Evolutionary conservation across 2,329 filamentous ascomycete genomes (phyloP), one percentile per base, ranked within the genome.

Genomic region (Cadophora sp.): DNA sequence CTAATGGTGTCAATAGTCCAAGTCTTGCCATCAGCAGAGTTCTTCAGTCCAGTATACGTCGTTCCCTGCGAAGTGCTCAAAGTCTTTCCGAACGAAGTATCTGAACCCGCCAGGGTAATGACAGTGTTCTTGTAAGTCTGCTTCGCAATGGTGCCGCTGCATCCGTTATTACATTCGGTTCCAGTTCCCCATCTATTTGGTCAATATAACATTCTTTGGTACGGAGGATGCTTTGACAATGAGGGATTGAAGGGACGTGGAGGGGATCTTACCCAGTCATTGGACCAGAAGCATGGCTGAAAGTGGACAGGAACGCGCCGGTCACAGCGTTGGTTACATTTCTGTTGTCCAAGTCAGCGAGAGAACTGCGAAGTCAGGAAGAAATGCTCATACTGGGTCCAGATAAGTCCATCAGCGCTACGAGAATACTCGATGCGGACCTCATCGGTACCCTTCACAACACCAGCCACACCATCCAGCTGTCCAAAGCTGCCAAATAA

Each of bases 401-500:
- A 76, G 37, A 66, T 69, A 19, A 72, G 24, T 24, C 68, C 46
- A 60, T 77, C 73, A 7, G 66, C 66, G 26, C 71, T 65, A 4
- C 73, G 70, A 12, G 68, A 70, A 68, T 78, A 78, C 58, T 76
- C 70, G 60, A 78, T 78, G 56, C 69, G 67, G 27, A 78, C 76
- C 27, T 79, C 72, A 50, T 78, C 77, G 1, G 61, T 68, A 0
- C 71, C 73, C 27, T 69, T 73, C 26, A 77, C 77, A 67, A 64
- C 74, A 12, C 55, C 75, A 27, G 63, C 55, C 0, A n/a, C 8
- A 1, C 67, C 70, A 58, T 81, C 79, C 2, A 80, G 67, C 74
- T 83, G 81, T 3, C 80, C 81, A 59, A 82, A 82, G 24, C 70
- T 76, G 16, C 80, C 80, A 66, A 83, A 82, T 6, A 81, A 67